Base-by-base conservation (phyloP, 345 rosid species). In the Brassica nigra region DNA sequence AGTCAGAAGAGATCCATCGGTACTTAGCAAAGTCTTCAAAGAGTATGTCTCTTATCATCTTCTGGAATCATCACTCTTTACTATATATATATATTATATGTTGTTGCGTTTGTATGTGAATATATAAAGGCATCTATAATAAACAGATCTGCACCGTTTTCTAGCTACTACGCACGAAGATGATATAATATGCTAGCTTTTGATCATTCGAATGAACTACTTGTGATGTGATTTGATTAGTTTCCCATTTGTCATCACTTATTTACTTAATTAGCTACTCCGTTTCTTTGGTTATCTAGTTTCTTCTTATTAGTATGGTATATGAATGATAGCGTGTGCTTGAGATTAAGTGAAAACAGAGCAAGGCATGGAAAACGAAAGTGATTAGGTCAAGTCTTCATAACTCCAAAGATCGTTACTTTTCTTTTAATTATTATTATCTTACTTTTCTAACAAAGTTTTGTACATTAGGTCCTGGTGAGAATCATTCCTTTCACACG, bases 311-410 rank as follows among this genome's bases (percentile, higher is more conserved):
- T n/a, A 52, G 3, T 39, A 54, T 70, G 8, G 14, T 31, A 10
- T 70, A 57, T 15, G 15, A 31, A 64, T 14, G 29, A 10, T 66
- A 79, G 61, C 68, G 63, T 79, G 69, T 20, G 20, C 62, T 33
- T 61, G 28, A 42, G 78, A 74, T 74, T 59, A 73, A 59, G 78
- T 68, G 66, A 68, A 74, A 80, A 74, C 83, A 80, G 75, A 68
- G 75, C 83, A 74, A 73, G 64, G 70, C 44, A 7, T 62, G 44
- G 58, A 68, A 68, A 49, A 63, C 30, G 39, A 62, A 78, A 74
- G 78, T 74, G 65, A 79, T 68, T 74, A 80, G 83, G 75, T 80
- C 69, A 74, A 80, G 79, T 62, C 70, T 74, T 80, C 66, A 8
- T 28, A 31, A 61, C 69, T 29, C 20, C 67, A 65, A 12, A 52